phyloP scores from a whole-genome alignment of 2,329 filamentous ascomycete genomes.

The Coniochaeta sp. region DNA sequence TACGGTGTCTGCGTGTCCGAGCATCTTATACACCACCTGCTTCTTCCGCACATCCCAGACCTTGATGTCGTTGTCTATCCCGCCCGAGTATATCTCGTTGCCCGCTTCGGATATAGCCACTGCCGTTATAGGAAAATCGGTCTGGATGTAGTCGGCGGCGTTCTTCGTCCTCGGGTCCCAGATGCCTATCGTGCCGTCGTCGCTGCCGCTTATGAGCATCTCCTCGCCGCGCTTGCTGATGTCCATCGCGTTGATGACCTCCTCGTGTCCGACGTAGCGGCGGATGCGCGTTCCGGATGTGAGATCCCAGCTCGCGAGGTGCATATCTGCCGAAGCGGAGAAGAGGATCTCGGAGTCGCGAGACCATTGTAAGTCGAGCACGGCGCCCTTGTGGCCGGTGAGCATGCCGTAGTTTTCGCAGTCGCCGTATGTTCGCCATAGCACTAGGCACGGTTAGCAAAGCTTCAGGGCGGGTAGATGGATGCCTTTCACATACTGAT shows the following conservation, averaged over 20 bases:
- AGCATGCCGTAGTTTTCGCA: slow-evolving; percentile 93
- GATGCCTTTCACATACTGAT: slow-evolving; percentile 61
- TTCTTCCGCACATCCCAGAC: slow-evolving; percentile 97
- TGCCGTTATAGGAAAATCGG: slow-evolving; percentile 86
- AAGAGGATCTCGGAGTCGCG: slow-evolving; percentile 87
- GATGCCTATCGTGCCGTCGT: slow-evolving; percentile 88
- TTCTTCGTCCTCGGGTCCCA: slow-evolving; percentile 94
- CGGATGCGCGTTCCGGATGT: slow-evolving; percentile 90
- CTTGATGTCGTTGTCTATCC: slow-evolving; percentile 95
- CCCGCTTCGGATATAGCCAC: slow-evolving; percentile 89
- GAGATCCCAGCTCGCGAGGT: slow-evolving; percentile 89
- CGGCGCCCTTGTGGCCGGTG: slow-evolving; percentile 81
- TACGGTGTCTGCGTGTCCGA: slow-evolving; percentile 86
- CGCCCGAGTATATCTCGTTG: slow-evolving; percentile 89
- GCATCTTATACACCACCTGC: slow-evolving; percentile 76
- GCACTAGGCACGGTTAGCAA: slow-evolving; percentile 57
- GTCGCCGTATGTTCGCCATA: slow-evolving; percentile 88
- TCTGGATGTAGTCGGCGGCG: slow-evolving; percentile 80
- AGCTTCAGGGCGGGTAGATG: too few relatives aligned
- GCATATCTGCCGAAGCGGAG: slow-evolving; percentile 88
- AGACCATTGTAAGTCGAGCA: slow-evolving; percentile 94
- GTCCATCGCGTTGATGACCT: slow-evolving; percentile 89
- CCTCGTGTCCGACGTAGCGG: slow-evolving; percentile 86
- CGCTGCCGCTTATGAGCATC: slow-evolving; percentile 80
- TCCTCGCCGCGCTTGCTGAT: slow-evolving; percentile 87